phyloP scores from a whole-genome alignment of 2,329 filamentous ascomycete genomes.

The Parasarocladium wereldwijsianum region DNA sequence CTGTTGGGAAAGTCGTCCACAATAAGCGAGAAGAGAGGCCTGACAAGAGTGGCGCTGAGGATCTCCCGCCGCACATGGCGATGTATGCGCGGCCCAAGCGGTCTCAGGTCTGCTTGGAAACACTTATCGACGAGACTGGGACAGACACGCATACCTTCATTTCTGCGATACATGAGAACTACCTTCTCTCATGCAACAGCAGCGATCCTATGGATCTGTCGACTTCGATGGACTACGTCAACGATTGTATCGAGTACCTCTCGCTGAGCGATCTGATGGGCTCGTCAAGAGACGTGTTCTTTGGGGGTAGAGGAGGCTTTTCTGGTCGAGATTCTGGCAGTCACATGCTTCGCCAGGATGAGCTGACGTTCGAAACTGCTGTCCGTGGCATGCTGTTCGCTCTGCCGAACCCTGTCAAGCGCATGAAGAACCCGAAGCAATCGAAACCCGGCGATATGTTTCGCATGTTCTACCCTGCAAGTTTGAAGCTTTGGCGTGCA shows the following conservation, averaged over 20 bases:
- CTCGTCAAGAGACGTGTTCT: constrained; percentile 54
- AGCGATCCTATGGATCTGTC: constrained; percentile 31
- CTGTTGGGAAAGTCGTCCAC: constrained; percentile 89
- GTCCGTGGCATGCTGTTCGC: constrained; percentile 76
- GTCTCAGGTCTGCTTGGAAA: constrained; percentile 54
- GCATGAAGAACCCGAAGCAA: constrained; percentile 32
- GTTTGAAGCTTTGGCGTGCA: constrained; percentile 67
- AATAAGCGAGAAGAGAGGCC: constrained; percentile 64
- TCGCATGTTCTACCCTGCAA: constrained; percentile 87
- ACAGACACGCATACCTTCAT: constrained; percentile 87
- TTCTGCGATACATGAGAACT: constrained; percentile 87
- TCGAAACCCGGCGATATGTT: constrained; percentile 45
- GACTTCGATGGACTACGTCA: constrained; percentile 61
- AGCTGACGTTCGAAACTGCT: constrained; percentile 85
- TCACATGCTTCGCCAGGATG: constrained; percentile 76
- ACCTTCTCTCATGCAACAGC: constrained; percentile 65
- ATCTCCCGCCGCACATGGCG: constrained; percentile 43
- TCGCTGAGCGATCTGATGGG: constrained; percentile 81
- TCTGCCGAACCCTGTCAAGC: constrained; percentile 73
- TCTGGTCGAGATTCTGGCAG: constrained; percentile 42
- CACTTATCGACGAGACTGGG: constrained; percentile 81
- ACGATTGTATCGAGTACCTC: constrained; percentile 72
- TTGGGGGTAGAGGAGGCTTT: constrained; percentile 43
- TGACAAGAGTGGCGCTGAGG: constrained; percentile 30
- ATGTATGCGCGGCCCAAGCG: constrained; percentile 42